Evolutionary conservation across 2,329 filamentous ascomycete genomes (phyloP).

Genomic region (Nannizziopsis arthrosporioides): DNA sequence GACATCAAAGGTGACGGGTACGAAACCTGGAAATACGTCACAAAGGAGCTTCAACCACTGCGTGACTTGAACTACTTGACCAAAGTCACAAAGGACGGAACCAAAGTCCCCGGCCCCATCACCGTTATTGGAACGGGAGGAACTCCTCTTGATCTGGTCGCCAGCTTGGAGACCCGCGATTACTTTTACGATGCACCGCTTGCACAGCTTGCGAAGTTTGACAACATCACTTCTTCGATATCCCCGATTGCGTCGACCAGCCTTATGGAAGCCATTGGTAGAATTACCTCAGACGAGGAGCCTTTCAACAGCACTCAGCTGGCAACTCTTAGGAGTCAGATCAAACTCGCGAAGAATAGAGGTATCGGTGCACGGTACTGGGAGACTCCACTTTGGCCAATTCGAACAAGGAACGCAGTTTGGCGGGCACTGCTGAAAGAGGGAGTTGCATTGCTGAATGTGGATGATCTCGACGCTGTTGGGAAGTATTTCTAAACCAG

Average conservation of each 20-base stretch:
- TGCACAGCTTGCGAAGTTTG: constrained; percentile 30
- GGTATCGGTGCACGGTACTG: constrained; percentile 53
- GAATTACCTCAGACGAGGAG: constrained; percentile 30
- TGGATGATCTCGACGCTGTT: constrained; percentile 48
- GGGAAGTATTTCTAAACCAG: constrained; percentile 11
- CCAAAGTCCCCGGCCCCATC: constrained; percentile 40
- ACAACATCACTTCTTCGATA: constrained; percentile 38
- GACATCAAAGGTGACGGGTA: constrained; percentile 50
- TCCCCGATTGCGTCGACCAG: constrained; percentile 45
- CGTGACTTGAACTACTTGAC: constrained; percentile 44
- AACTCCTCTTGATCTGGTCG: constrained; percentile 40
- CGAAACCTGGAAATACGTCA: constrained; percentile 45
- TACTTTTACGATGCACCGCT: constrained; percentile 53
- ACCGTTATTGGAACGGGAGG: constrained; percentile 54
- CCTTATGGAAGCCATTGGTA: constrained; percentile 36
- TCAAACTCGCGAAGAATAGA: constrained; percentile 42
- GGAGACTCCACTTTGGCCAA: constrained; percentile 50
- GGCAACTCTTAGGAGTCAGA: constrained; percentile 41
- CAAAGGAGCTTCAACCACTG: constrained; percentile 46
- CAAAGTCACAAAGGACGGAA: constrained; percentile 36
- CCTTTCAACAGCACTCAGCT: constrained; percentile 33
- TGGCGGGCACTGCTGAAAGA: constrained; percentile 48
- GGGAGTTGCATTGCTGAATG: constrained; percentile 52
- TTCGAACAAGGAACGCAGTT: constrained; percentile 46
- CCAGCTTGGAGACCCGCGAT: constrained; percentile 36